Conservation (phyloP, 179 eudicot species). For the Patellifolia procumbens region DNA sequence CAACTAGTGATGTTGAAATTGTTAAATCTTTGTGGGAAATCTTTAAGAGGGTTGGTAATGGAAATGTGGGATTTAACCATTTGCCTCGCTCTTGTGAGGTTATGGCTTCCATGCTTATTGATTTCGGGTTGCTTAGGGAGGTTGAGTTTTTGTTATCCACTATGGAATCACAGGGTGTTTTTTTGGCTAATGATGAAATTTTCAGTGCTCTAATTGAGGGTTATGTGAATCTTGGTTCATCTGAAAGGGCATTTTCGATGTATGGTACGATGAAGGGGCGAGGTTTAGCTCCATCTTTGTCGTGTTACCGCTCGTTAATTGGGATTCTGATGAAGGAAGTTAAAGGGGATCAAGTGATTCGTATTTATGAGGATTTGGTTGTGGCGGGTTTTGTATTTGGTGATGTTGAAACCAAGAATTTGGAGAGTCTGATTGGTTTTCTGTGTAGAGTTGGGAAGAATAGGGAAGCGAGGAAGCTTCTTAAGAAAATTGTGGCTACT, state of each 20-base stretch:
- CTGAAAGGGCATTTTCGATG: constrained; percentile 43
- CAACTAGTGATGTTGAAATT: constrained; percentile 39
- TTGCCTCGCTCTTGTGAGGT: constrained; percentile 52
- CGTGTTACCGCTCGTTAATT: constrained; percentile 47
- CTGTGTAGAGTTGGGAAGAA: constrained; percentile 61
- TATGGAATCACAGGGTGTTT: constrained; percentile 50
- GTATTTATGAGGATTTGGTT: constrained; percentile 51
- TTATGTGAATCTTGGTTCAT: constrained; percentile 46
- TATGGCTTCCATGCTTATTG: constrained; percentile 59
- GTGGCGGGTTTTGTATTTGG: constrained; percentile 44
- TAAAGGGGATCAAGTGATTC: constrained; percentile 34
- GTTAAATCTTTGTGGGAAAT: constrained; percentile 66
- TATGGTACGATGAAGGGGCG: constrained; percentile 52
- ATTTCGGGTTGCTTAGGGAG: constrained; percentile 51
- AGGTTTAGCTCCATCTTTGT: constrained; percentile 42
- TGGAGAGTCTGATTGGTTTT: constrained; percentile 44
- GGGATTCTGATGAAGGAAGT: constrained; percentile 38
- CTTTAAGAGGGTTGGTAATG: constrained; percentile 50
- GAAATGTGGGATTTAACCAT: constrained; percentile 47
- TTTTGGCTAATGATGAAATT: constrained; percentile 55
- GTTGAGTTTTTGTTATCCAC: constrained; percentile 52
- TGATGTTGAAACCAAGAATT: constrained; percentile 33
- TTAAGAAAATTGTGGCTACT: constrained; percentile 36
- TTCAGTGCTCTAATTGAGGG: constrained; percentile 55
- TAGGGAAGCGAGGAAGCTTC: constrained; percentile 61